Evolutionary conservation across 805 yeast genomes (phyloP), one percentile per base, ranked within the genome.

Genomic region (Saturnispora serradocipensis): DNA sequence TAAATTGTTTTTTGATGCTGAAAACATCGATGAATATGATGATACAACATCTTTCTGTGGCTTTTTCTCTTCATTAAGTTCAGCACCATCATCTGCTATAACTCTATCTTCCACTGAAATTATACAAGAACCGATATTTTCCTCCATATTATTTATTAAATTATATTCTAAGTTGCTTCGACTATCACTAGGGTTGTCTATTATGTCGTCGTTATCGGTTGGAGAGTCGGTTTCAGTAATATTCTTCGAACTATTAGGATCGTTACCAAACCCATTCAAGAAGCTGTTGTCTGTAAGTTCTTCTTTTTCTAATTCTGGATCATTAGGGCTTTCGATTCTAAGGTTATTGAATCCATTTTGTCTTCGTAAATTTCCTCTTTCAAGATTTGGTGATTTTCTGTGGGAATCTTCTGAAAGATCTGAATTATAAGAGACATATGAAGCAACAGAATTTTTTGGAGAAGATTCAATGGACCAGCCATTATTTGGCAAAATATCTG

Each of bases 401-500:
- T 46, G 46, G 2, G 54, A 52, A 8, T 48, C 50, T 3, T 53
- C 49, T 5, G 84, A 77, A 43, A 75, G 67, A 1, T 75, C 76
- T 0, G 86, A 80, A 60, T 81, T 85, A 55, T 81, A 82, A 39
- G 84, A 77, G 46, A 80, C 56, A 57, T 80, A 81, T 1, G 86
- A 81, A 25, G 30, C 39, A 13, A 15, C 22, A 9, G 48, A 45
- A 18, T 24, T 43, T 27, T 30, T 47, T 10, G 51, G 44, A 34
- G n/a, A 20, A 15, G 51, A 48, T n/a, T 6, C 27, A 36, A 46
- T 46, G 49, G 49, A 46, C 49, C 49, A 46, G 49, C 49, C 49
- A 46, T 46, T 46, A n/a, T 32, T 32, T 16, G 47, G 32, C 22
- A 45, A 20, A n/a, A 30, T 20, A 9, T 34, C 32, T 45, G 38